Percentiles rank a stretch among this genome's conserved stretches.
Evolutionary conservation across 805 yeast genomes (phyloP).

Genomic region (Barnettozyma siamensis): DNA sequence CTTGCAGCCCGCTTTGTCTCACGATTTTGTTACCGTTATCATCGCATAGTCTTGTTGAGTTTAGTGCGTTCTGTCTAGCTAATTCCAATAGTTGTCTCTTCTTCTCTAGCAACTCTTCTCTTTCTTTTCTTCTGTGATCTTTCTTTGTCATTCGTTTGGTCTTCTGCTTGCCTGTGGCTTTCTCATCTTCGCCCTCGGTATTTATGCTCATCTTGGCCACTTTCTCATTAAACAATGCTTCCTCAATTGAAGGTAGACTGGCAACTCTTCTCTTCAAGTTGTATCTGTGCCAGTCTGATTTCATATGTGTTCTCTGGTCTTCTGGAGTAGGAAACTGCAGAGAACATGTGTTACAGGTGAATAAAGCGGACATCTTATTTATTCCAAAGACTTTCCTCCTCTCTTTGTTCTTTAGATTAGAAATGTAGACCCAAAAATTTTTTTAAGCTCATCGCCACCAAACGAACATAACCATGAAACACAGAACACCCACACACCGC

Average conservation of each 20-base stretch:
- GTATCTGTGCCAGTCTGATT: constrained; percentile 97
- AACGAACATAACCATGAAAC: neutral
- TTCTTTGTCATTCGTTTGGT: constrained; percentile 34
- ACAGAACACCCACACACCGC: constrained; percentile 3
- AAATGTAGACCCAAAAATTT: neutral
- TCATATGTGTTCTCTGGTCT: constrained; percentile 88
- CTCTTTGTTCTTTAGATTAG: neutral
- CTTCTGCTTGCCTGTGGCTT: constrained; percentile 14
- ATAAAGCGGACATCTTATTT: constrained; percentile 14
- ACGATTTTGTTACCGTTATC: constrained; percentile 6
- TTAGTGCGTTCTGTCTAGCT: constrained; percentile 35
- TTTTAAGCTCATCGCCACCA: constrained; percentile 8
- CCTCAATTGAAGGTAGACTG: constrained; percentile 65
- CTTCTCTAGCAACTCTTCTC: constrained; percentile 36
- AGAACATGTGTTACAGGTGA: constrained; percentile 86
- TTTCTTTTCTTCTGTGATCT: constrained; percentile 36
- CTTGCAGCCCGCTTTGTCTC: constrained; percentile 1
- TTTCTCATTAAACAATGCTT: constrained; percentile 65
- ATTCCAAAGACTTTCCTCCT: neutral
- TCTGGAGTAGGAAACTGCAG: constrained; percentile 70
- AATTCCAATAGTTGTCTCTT: constrained; percentile 35
- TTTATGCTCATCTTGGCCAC: constrained; percentile 33
- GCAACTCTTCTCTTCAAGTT: constrained; percentile 94
- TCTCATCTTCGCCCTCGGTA: constrained; percentile 17
- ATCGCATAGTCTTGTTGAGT: constrained; percentile 18